Conservation (phyloP, 495 filamentous ascomycete species). For the Darksidea phi region DNA sequence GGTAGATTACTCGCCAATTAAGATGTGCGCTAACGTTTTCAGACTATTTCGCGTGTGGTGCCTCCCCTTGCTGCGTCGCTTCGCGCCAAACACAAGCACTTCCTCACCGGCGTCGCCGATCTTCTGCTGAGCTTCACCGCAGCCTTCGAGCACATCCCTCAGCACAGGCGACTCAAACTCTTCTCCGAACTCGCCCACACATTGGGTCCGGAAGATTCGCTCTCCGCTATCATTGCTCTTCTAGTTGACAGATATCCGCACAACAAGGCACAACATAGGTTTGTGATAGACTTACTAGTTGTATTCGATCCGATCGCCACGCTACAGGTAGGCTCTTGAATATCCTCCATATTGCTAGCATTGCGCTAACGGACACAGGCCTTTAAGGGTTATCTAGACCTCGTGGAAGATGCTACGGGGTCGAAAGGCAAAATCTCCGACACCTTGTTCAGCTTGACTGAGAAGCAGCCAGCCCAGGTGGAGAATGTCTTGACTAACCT, state of each 20-base stretch:
- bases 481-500: slow-evolving; percentile 62
- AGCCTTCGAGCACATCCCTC: slow-evolving; percentile 91
- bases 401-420: slow-evolving; percentile 70
- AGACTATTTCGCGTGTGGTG: slow-evolving; percentile 85
- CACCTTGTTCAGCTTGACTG: slow-evolving; percentile 62
- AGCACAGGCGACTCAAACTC: slow-evolving; percentile 73
- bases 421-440: slow-evolving; percentile 67
- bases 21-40: no score
- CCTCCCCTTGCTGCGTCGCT: slow-evolving; percentile 86
- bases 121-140: slow-evolving; percentile 86
- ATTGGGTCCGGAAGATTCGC: slow-evolving; percentile 76
- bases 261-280: slow-evolving; percentile 51
- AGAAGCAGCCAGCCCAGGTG: slow-evolving; percentile 60
- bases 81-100: slow-evolving; percentile 70
- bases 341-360: no score
- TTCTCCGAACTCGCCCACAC: slow-evolving; percentile 80
- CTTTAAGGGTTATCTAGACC: slow-evolving; percentile 56
- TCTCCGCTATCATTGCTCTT: slow-evolving; percentile 70
- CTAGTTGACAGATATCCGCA: slow-evolving; percentile 66
- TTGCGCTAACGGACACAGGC: no score
- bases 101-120: slow-evolving; percentile 77
- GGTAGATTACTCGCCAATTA: no score
- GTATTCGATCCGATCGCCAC: slow-evolving; percentile 56
- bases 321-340: no score
- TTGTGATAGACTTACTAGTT: slow-evolving; percentile 56